Base-by-base conservation (phyloP, 257 asterid genomes). In the Cruciata laevipes region DNA sequence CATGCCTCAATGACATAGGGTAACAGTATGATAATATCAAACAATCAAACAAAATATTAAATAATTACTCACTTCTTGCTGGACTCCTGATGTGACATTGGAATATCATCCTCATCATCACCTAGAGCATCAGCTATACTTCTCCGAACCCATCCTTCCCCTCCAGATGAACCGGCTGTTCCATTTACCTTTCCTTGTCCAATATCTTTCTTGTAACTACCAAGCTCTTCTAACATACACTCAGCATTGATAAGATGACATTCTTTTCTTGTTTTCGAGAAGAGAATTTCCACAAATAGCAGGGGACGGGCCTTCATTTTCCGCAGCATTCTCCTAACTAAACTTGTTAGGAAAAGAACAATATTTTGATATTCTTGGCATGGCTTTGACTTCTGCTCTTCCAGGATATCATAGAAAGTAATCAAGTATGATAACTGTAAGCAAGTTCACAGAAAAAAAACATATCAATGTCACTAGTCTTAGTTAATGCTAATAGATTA, bases 91-190 rank as follows among this genome's bases (percentile, higher is more conserved):
- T 64, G 71, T 13, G 81, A 61, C 40, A 63, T 63, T 30, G 21
- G 83, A 75, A 84, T 74, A 82, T 86, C 85, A 35, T 81, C 85
- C 65, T 81, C 97, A 70, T 93, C 99, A 68, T 93, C 99, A 42
- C 99, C 99, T 33, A 93, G 86, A 60, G 99, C 97, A 80, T 93
- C 99, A 18, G 97, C 97, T 69, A 93, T 75, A 80, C 86, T 93
- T 83, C 95, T 83, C 69, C 79, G 86, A 35, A 69, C 80, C 88
- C 91, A 83, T 76, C 72, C 80, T 66, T 77, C 76, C 58, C 80
- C 88, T 67, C 80, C 85, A 63, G 80, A 78, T 31, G 73, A 69
- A 74, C 78, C 80, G 74, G 69, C 72, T 66, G 78, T 91, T 69
- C 83, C 90, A 74, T 69, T 74, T 63, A 44, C 37, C 10, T 73